phyloP scores from a whole-genome alignment of 352 stramenopile genomes.

The Peronospora farinosa region DNA sequence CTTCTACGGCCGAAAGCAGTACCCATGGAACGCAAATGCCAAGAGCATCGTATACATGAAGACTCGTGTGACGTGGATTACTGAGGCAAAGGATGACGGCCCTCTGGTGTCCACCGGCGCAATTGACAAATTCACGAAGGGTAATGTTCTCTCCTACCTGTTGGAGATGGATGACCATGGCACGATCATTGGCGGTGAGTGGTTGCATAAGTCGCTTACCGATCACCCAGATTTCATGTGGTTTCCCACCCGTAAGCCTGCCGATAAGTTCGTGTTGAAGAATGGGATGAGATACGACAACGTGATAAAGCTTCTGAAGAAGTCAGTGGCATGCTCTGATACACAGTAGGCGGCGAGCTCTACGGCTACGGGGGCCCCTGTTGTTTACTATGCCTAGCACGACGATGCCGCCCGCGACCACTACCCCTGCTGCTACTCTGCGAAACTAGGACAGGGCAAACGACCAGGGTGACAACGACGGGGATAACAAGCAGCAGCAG shows the following conservation, averaged over 20 bases:
- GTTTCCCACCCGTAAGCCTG: conserved; percentile 27
- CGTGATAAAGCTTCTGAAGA: conserved; percentile 25
- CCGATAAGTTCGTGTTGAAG: conserved; percentile 10
- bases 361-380: too few relatives aligned
- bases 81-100: conserved; percentile 33
- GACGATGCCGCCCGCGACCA: too few relatives aligned
- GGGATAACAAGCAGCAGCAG: too few relatives aligned
- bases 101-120: conserved; percentile 22
- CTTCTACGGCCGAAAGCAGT: conserved; percentile 31
- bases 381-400: too few relatives aligned
- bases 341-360: too few relatives aligned
- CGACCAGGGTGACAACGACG: too few relatives aligned
- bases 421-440: too few relatives aligned
- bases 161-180: conserved; percentile 32
- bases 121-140: conserved; percentile 27
- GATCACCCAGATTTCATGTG: conserved; percentile 38
- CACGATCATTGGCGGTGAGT: conserved; percentile 36
- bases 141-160: conserved; percentile 30
- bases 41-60: conserved; percentile 41
- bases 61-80: conserved; percentile 39
- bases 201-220: conserved; percentile 28
- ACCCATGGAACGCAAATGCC: conserved; percentile 40
- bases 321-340: conserved; percentile 11
- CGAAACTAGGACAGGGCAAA: too few relatives aligned
- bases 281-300: conserved; percentile 30